Conservation (phyloP, 257 asterid genomes). For the Leonotis leonurus region DNA sequence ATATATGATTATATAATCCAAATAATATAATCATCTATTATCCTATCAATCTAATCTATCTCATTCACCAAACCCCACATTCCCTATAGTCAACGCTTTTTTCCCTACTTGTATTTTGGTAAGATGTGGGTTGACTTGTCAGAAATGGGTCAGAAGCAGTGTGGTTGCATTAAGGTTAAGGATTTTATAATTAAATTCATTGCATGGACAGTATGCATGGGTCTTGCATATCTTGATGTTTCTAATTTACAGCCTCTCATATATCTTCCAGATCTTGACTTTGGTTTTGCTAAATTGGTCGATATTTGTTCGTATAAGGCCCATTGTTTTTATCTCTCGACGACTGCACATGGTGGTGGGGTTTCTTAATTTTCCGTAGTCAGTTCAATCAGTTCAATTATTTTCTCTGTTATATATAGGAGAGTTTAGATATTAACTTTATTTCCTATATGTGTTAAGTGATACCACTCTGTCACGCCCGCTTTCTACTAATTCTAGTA, state of each 20-base stretch:
- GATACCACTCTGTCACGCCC: too few species aligned
- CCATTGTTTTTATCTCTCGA: background rate
- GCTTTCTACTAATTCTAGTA: too few species aligned
- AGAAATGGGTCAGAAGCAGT: background rate
- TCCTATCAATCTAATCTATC: too few species aligned
- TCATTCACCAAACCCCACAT: too few species aligned
- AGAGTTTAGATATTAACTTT: too few species aligned
- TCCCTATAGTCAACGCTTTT: constrained; percentile 25
- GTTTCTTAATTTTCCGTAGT: background rate
- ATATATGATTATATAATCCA: too few species aligned
- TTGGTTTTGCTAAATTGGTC: background rate
- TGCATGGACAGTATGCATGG: too few species aligned
- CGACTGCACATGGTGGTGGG: constrained; percentile 14
- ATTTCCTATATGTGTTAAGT: too few species aligned
- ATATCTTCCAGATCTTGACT: background rate
- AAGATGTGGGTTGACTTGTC: constrained; percentile 1
- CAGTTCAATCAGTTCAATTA: too few species aligned
- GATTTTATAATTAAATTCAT: background rate
- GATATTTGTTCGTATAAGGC: background rate
- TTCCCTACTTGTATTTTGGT: constrained; percentile 9
- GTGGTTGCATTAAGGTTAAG: background rate
- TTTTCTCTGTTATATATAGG: too few species aligned
- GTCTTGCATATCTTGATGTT: background rate
- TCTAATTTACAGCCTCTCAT: background rate
- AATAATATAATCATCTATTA: background rate